Conservation (phyloP, 345 rosid species). For the Luvunga scandens region DNA sequence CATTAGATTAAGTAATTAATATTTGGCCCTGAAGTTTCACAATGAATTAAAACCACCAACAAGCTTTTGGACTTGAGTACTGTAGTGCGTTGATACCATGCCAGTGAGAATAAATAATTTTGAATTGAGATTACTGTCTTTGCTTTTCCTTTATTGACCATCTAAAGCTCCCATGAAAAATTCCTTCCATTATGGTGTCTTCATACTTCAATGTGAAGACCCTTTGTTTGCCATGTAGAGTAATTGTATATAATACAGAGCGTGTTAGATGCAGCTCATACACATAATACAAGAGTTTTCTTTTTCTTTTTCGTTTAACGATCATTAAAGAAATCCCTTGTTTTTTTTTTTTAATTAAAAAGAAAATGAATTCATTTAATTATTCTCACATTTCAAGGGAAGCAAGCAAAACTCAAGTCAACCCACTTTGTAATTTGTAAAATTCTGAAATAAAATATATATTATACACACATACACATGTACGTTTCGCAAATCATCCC, state of each 20-base stretch:
- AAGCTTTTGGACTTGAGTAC: not conserved
- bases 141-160: not conserved
- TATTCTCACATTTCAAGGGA: not conserved
- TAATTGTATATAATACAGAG: too few relatives aligned
- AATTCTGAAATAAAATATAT: too few relatives aligned
- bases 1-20: not conserved
- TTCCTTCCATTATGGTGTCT: not conserved
- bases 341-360: too few relatives aligned
- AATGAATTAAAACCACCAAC: not conserved
- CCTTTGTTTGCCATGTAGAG: too few relatives aligned
- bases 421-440: not conserved
- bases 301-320: too few relatives aligned
- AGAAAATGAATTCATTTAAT: too few relatives aligned
- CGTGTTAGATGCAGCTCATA: too few relatives aligned
- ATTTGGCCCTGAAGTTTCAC: not conserved
- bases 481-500: too few relatives aligned
- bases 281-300: too few relatives aligned
- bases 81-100: not conserved
- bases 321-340: too few relatives aligned
- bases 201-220: not conserved
- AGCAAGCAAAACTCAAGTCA: constrained; percentile 11
- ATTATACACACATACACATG: too few relatives aligned
- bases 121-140: not conserved
- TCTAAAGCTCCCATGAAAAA: not conserved
- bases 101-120: not conserved